These are phyloP conservation scores for Gomphus bonarii DNA, from an alignment of 1,284 basidiomycete species.

Conservation along the genomic window DNA sequence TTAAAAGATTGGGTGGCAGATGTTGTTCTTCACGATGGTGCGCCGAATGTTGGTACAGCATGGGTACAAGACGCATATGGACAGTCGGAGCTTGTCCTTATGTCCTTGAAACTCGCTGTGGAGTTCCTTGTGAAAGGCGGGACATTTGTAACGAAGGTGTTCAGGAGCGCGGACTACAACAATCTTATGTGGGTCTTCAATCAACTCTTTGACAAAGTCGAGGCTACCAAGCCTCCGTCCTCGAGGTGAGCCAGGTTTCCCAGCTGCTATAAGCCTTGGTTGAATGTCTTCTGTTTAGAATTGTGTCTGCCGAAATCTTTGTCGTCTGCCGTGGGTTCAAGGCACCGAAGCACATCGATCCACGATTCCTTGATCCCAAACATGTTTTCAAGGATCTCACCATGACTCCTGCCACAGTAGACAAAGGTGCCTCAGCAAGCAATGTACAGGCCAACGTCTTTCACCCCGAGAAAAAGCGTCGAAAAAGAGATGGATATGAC, in stretches of 20 bases:
- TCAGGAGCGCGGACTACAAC: constrained; percentile 98
- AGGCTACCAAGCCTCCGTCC: constrained; percentile 97
- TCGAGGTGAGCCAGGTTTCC: constrained; percentile 54
- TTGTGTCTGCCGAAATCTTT: constrained; percentile 99
- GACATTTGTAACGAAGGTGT: constrained; percentile 97
- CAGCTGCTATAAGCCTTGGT: neutral
- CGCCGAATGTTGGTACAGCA: constrained; percentile 98
- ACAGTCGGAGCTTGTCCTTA: constrained; percentile 94
- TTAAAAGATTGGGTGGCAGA: constrained; percentile 99
- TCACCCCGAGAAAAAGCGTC: constrained; percentile 92
- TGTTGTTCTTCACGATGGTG: constrained; percentile 98
- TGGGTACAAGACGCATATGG: constrained; percentile 99
- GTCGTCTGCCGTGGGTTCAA: constrained; percentile 96
- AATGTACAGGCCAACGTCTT: constrained; percentile 84
- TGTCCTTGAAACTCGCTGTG: constrained; percentile 92
- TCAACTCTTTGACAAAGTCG: constrained; percentile 93
- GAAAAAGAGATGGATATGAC: constrained; percentile 90
- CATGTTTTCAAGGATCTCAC: constrained; percentile 95
- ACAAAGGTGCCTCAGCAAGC: constrained; percentile 42
- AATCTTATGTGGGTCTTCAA: constrained; percentile 98
- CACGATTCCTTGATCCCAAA: constrained; percentile 95
- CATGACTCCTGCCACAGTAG: constrained; percentile 34
- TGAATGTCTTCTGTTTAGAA: constrained; percentile 38
- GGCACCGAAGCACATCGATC: constrained; percentile 92
- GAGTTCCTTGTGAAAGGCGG: constrained; percentile 94